Conservation (phyloP, 495 filamentous ascomycete species). For the Annulohypoxylon maeteangense region DNA sequence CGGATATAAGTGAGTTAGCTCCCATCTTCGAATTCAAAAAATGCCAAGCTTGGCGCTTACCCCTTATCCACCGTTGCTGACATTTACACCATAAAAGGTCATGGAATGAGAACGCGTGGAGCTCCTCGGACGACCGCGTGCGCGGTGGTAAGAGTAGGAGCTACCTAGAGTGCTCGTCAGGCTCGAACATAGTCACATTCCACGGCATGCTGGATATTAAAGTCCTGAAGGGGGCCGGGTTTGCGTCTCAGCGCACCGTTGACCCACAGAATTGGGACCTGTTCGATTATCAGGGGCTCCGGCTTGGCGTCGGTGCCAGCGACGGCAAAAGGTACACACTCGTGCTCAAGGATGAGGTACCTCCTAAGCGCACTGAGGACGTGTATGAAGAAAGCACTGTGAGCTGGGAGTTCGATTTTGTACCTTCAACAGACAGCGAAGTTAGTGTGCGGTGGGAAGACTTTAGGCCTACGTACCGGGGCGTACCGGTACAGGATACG, state of each 20-base stretch:
- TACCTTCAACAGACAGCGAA: constrained; percentile 11
- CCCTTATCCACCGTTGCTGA: neutral
- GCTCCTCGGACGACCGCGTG: constrained; percentile 74
- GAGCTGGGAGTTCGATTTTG: constrained; percentile 67
- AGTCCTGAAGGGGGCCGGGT: constrained; percentile 84
- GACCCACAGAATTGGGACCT: constrained; percentile 65
- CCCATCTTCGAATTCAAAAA: neutral
- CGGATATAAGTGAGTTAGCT: constrained; percentile 55
- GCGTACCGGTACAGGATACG: constrained; percentile 67
- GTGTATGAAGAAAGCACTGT: constrained; percentile 71
- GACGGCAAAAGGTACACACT: constrained; percentile 73
- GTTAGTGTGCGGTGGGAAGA: constrained; percentile 66
- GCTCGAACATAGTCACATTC: constrained; percentile 60
- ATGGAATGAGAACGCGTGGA: constrained; percentile 72
- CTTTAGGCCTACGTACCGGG: constrained; percentile 78
- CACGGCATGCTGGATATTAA: constrained; percentile 75
- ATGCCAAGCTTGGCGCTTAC: neutral
- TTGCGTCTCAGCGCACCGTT: constrained; percentile 79
- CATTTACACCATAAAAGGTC: constrained; percentile 54
- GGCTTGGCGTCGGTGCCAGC: constrained; percentile 31
- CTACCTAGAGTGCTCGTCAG: constrained; percentile 52
- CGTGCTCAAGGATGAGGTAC: constrained; percentile 74
- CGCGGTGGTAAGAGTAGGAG: constrained; percentile 76
- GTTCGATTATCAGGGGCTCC: constrained; percentile 63
- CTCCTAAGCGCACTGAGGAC: constrained; percentile 63